Conservation (phyloP, 139 green algal species). For the Volvox africanus region DNA sequence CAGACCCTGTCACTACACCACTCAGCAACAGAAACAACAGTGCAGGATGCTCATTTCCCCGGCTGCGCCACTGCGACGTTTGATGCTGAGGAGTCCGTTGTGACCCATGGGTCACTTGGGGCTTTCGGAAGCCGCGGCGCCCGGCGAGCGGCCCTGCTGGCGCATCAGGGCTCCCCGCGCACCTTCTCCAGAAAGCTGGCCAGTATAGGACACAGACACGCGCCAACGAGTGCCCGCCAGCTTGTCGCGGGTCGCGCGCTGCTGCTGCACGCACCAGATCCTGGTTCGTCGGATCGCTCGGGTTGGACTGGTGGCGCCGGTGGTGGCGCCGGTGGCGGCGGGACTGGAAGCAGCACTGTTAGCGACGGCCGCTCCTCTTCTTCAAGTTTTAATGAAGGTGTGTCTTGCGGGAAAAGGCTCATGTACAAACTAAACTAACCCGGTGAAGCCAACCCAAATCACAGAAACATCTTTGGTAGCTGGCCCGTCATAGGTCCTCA, state of each 20-base stretch:
- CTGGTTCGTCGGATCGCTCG: background rate
- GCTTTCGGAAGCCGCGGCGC: background rate
- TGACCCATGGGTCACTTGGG: conserved; percentile 10
- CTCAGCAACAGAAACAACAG: no score
- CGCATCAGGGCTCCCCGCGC: background rate
- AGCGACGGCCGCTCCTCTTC: background rate
- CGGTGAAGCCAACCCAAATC: no score
- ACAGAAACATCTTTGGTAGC: background rate
- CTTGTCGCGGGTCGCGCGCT: background rate
- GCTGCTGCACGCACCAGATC: conserved; percentile 1
- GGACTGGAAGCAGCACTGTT: background rate
- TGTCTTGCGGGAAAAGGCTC: background rate
- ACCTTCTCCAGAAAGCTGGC: background rate
- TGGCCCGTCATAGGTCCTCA: background rate
- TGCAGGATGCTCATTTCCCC: no score
- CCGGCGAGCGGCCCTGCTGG: background rate
- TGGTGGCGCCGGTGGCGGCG: background rate
- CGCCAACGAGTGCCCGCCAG: background rate
- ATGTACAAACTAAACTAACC: background rate
- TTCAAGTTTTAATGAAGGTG: background rate
- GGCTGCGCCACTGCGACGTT: no score
- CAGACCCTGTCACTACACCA: no score
- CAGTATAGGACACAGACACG: background rate
- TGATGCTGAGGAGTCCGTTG: background rate
- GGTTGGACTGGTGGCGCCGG: background rate